Percentiles rank a stretch among this genome's conserved stretches.
Conservation (phyloP, 176 grass and related monocot genomes). For the Aegilops tauschii region DNA sequence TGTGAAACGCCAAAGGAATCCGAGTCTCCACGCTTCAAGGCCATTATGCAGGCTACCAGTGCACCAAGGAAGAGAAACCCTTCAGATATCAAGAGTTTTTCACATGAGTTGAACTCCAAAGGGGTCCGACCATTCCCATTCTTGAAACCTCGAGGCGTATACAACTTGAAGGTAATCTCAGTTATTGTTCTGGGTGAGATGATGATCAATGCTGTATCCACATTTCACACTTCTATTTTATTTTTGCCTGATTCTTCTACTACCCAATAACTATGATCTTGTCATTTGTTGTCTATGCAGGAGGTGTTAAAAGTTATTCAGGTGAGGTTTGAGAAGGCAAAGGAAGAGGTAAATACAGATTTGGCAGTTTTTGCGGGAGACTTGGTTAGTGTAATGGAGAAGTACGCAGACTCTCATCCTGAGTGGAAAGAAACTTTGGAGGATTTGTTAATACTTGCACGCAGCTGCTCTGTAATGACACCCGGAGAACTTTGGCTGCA, state of each 20-base stretch:
- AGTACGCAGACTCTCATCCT: conserved; percentile 83
- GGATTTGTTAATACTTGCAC: conserved; percentile 95
- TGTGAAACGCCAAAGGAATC: conserved; percentile 99
- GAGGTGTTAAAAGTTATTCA: conserved; percentile 97
- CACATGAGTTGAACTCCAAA: conserved; percentile 98
- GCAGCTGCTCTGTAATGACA: conserved; percentile 95
- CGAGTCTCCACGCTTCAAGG: conserved; percentile 98
- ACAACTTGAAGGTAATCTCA: conserved; percentile 90
- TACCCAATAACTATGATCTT: conserved; percentile 1
- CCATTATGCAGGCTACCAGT: conserved; percentile 99
- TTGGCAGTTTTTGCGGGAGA: conserved; percentile 95
- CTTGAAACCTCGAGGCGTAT: conserved; percentile 86
- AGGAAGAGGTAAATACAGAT: conserved; percentile 96
- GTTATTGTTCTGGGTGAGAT: background rate
- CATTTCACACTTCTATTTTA: background rate
- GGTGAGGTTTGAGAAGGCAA: conserved; percentile 96
- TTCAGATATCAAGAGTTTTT: conserved; percentile 95
- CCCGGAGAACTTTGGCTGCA: conserved; percentile 94
- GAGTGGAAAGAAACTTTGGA: conserved; percentile 99
- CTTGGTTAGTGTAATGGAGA: conserved; percentile 94
- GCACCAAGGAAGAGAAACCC: conserved; percentile 91
- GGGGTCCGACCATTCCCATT: conserved; percentile 96
- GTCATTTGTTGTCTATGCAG: conserved; percentile 45
- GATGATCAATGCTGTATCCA: background rate
- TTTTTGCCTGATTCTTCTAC: conserved; percentile 12